These are phyloP conservation scores for Filosporella fistucella DNA, from an alignment of 495 filamentous ascomycete species.

Conservation along the genomic window DNA sequence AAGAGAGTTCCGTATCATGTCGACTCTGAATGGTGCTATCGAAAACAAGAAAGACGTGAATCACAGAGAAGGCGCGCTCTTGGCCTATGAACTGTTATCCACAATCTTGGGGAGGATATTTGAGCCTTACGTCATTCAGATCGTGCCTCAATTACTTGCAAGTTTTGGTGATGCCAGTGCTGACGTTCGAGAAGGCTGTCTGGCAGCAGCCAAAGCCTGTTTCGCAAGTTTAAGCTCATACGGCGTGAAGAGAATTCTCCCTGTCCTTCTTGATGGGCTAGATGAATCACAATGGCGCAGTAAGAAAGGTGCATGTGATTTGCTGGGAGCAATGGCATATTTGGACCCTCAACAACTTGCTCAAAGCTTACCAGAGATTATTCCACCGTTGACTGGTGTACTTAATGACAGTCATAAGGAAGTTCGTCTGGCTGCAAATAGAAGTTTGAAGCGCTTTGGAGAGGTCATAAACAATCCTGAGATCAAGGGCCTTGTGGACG, in stretches of 20 bases:
- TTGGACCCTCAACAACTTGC: constrained; percentile 92
- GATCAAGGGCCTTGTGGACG: constrained; percentile 82
- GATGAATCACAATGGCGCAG: constrained; percentile 96
- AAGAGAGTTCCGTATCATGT: constrained; percentile 80
- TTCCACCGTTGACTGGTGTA: constrained; percentile 88
- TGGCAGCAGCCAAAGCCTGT: constrained; percentile 90
- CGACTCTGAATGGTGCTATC: constrained; percentile 65
- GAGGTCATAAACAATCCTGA: constrained; percentile 98
- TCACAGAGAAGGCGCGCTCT: constrained; percentile 80
- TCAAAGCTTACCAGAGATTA: constrained; percentile 88
- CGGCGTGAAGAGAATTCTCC: constrained; percentile 90
- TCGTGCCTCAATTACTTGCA: constrained; percentile 83
- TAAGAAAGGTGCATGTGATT: constrained; percentile 95
- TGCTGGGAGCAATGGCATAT: constrained; percentile 96
- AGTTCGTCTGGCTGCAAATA: constrained; percentile 84
- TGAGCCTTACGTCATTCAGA: constrained; percentile 93
- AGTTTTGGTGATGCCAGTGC: constrained; percentile 85
- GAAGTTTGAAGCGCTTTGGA: constrained; percentile 93
- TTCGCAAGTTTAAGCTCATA: constrained; percentile 91
- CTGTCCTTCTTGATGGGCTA: constrained; percentile 85
- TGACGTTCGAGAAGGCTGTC: constrained; percentile 86
- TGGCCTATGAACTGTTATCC: constrained; percentile 88
- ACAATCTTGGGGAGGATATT: constrained; percentile 81
- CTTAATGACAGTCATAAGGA: constrained; percentile 98
- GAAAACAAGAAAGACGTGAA: constrained; percentile 92